phyloP scores from a whole-genome alignment of 2,329 filamentous ascomycete genomes.

The Fusarium nisikadoi region DNA sequence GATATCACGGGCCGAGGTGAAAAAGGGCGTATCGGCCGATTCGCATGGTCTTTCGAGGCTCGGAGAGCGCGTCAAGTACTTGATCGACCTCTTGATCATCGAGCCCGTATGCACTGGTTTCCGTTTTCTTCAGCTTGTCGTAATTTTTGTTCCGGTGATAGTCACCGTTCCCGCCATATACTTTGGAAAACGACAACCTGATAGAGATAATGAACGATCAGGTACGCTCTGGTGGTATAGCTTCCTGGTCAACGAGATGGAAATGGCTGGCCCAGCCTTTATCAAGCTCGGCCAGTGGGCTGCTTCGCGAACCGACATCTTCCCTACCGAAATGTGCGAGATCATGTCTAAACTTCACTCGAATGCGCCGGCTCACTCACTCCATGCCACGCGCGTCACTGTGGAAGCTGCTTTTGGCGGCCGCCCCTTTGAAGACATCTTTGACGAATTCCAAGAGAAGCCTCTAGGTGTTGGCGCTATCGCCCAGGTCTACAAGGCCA shows the following conservation, averaged over 20 bases:
- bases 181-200: slow-evolving; percentile 73
- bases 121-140: slow-evolving; percentile 85
- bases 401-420: slow-evolving; percentile 86
- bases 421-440: slow-evolving; percentile 86
- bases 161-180: slow-evolving; percentile 82
- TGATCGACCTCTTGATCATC: slow-evolving; percentile 77
- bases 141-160: slow-evolving; percentile 93
- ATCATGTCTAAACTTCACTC: slow-evolving; percentile 97
- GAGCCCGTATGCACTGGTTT: slow-evolving; percentile 89
- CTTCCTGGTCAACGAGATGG: slow-evolving; percentile 89
- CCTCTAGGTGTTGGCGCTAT: slow-evolving; percentile 95
- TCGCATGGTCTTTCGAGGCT: slow-evolving; percentile 68
- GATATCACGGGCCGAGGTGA: slow-evolving; percentile 80
- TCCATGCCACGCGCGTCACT: slow-evolving; percentile 80
- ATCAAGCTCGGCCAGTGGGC: slow-evolving; percentile 99
- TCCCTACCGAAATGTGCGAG: slow-evolving; percentile 89
- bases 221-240: slow-evolving; percentile 96
- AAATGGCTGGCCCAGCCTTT: slow-evolving; percentile 91
- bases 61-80: slow-evolving; percentile 69
- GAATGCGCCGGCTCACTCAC: slow-evolving; percentile 89
- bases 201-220: slow-evolving; percentile 77
- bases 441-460: slow-evolving; percentile 91
- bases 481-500: slow-evolving; percentile 97
- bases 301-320: slow-evolving; percentile 94
- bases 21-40: slow-evolving; percentile 72